phyloP scores from a whole-genome alignment of 176 grass and related monocot species.

The Triticum timopheevii region DNA sequence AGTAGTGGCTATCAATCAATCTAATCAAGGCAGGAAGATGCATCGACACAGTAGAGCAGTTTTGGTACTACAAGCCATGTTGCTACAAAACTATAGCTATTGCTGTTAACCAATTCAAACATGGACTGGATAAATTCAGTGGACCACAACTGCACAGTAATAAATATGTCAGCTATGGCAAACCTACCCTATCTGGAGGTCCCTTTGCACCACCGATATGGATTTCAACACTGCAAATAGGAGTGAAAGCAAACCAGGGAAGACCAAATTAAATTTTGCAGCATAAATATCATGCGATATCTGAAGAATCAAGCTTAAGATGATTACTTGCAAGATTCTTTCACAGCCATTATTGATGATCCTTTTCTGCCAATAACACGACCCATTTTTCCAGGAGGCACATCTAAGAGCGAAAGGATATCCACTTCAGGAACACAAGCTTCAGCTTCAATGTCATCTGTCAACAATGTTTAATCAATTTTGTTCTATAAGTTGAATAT shows the following conservation, averaged over 20 bases:
- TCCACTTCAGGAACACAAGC: slow-evolving; percentile 63
- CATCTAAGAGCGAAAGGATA: slow-evolving; percentile 84
- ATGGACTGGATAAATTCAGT: background rate
- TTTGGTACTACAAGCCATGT: background rate
- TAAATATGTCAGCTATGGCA: background rate
- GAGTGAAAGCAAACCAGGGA: slow-evolving; percentile 29
- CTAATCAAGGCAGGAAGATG: slow-evolving; percentile 15
- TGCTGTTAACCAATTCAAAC: slow-evolving; percentile 29
- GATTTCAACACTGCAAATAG: slow-evolving; percentile 72
- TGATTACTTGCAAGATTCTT: slow-evolving; percentile 92
- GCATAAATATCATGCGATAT: slow-evolving; percentile 2
- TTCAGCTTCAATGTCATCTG: slow-evolving; percentile 62
- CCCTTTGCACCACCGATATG: slow-evolving; percentile 85
- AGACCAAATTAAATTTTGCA: slow-evolving; percentile 12
- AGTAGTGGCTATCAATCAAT: slow-evolving; percentile 5
- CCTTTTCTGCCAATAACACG: slow-evolving; percentile 91
- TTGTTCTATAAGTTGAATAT: background rate
- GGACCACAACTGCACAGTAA: slow-evolving; percentile 3
- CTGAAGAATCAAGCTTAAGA: slow-evolving; percentile 26
- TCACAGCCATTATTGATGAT: slow-evolving; percentile 71
- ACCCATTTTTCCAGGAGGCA: slow-evolving; percentile 98
- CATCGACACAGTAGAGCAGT: background rate
- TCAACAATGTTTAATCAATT: slow-evolving; percentile 7
- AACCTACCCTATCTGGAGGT: slow-evolving; percentile 76
- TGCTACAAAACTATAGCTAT: background rate